Base-by-base conservation (phyloP, 73 alveolate genomes). In the Symbiodinium natans region DNA sequence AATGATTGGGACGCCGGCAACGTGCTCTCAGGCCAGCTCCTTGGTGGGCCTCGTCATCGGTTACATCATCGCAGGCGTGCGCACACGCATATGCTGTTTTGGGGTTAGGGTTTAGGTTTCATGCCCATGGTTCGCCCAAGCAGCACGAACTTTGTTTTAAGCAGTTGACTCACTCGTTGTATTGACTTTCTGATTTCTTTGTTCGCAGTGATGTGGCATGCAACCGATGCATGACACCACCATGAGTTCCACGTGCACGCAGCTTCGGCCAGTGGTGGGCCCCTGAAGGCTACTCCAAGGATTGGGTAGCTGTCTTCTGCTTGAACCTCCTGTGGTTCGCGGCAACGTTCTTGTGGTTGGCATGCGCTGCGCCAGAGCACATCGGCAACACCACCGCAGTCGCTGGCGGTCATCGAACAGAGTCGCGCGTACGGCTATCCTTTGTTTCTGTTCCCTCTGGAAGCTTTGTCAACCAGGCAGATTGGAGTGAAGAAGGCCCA, bases 1-100 rank as follows among this genome's bases (percentile, higher is more conserved):
- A 17, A 48, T 48, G 63, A 48, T 48, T 48, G n/a, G n/a, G n/a
- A n/a, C n/a, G n/a, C n/a, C n/a, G n/a, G n/a, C n/a, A n/a, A n/a
- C n/a, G n/a, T n/a, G n/a, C n/a, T n/a, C 31, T 36, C 41, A 38
- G 94, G 95, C 95, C 8, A 88, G 95, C 86, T 88, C 95, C 71
- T 74, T 88, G 34, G 34, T 88, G 13, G 95, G 95, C 77, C 95
- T 88, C 29, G 95, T 88, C 46, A 19, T 88, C 74, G 95, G 95
- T n/a, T 88, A 88, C 86, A 88, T 74, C 21, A 43, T 88, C 42
- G 95, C 95, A 88, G 95, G 95, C 84, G 15, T 15, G 84, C 36
- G 77, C 8, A 46, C 59, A 6, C 59, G 6, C 59, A 13, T 25
- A 29, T 52, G 36, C 80, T 25, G 80, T 5, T 8, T 63, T 63